These are phyloP conservation scores for Penicillium digitatum DNA, from an alignment of 2,329 filamentous ascomycete species.

Conservation along the genomic window DNA sequence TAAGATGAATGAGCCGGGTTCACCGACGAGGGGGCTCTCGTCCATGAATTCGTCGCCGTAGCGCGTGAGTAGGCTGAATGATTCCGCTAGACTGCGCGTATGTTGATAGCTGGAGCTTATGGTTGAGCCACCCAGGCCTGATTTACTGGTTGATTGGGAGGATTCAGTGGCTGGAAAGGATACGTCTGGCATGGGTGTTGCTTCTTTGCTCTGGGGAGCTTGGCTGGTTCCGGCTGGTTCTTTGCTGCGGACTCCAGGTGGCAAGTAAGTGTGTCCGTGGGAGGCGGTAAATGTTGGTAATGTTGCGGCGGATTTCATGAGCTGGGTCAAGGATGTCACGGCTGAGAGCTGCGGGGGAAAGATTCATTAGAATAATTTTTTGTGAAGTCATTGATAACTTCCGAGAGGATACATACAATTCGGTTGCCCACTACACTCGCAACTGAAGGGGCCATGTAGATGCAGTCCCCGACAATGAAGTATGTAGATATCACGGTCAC, in stretches of 20 bases:
- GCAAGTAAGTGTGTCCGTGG: slow-evolving; percentile 57
- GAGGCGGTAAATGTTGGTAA: slow-evolving; percentile 57
- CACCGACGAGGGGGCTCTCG: slow-evolving; percentile 59
- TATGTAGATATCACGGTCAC: slow-evolving; percentile 55
- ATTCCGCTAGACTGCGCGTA: slow-evolving; percentile 44
- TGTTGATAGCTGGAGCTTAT: slow-evolving; percentile 32
- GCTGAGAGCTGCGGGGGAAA: slow-evolving; percentile 47
- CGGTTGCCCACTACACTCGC: slow-evolving; percentile 55
- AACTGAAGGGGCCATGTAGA: slow-evolving; percentile 61
- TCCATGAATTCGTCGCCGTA: slow-evolving; percentile 62
- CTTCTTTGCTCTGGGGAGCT: slow-evolving; percentile 47
- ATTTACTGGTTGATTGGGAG: slow-evolving; percentile 23
- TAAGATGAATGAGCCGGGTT: slow-evolving; percentile 60
- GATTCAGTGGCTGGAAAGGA: slow-evolving; percentile 18
- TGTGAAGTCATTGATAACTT: neutral
- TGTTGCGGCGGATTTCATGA: slow-evolving; percentile 52
- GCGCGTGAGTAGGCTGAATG: slow-evolving; percentile 49
- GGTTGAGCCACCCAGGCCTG: slow-evolving; percentile 24
- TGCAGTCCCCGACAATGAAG: slow-evolving; percentile 57
- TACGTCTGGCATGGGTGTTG: slow-evolving; percentile 44
- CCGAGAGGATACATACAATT: slow-evolving; percentile 41
- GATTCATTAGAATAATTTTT: slow-evolving; percentile 3
- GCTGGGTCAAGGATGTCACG: slow-evolving; percentile 53
- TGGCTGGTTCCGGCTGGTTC: slow-evolving; percentile 28
- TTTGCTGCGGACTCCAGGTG: slow-evolving; percentile 44